Conservation (phyloP, 495 filamentous ascomycete genomes). For the Aspergillus avenaceus region DNA sequence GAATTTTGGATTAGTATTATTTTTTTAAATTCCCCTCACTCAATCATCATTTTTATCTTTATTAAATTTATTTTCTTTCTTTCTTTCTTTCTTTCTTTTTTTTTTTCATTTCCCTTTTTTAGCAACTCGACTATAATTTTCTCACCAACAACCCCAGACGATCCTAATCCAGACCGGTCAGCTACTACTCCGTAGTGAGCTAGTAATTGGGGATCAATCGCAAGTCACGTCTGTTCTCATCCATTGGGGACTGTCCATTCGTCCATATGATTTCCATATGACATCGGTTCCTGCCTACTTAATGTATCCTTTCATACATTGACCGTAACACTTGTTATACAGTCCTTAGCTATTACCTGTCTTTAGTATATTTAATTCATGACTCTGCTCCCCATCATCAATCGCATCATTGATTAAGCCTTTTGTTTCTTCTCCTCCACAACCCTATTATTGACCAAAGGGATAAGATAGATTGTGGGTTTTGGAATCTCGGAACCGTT, state of each 20-base stretch:
- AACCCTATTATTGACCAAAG: no score
- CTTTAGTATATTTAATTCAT: no score
- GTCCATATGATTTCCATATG: background rate
- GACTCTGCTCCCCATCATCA: background rate
- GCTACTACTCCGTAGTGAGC: background rate
- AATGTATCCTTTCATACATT: background rate
- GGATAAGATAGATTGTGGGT: conserved; percentile 8
- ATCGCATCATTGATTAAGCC: background rate
- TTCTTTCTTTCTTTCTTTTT: background rate
- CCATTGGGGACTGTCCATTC: background rate
- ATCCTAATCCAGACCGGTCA: conserved; percentile 14
- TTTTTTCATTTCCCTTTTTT: background rate
- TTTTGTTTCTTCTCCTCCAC: background rate
- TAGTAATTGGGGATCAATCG: background rate
- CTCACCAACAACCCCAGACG: conserved; percentile 13
- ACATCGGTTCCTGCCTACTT: background rate
- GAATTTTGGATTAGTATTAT: no score
- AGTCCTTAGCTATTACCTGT: no score
- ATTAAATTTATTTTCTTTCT: background rate
- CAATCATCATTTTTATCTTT: background rate
- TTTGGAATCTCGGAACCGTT: conserved; percentile 22
- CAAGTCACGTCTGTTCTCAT: background rate
- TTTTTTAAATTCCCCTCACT: no score
- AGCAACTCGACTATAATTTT: no score
- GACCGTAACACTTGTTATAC: no score